Evolutionary conservation across 2,329 filamentous ascomycete species (phyloP), one percentile per base, ranked within the genome.

Genomic region (Huntiella savannae): DNA sequence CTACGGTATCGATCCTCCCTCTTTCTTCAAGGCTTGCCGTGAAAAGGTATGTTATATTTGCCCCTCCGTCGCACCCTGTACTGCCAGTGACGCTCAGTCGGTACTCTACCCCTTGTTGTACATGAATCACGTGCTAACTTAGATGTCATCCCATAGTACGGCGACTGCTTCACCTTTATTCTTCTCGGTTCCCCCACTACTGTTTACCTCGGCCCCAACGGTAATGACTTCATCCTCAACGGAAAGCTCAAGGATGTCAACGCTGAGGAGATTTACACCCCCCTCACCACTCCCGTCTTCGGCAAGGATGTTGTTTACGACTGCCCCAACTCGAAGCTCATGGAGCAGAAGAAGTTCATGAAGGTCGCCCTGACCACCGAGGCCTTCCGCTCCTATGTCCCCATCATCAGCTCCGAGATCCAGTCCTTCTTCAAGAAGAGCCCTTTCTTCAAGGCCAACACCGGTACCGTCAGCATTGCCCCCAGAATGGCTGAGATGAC

Each of bases 281-380:
- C 82, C 47, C 69, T 94, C 51, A 77, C 73, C 5, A 77, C 73
- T 16, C 74, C 74, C 17, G 74, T 77, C 41, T 93, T 93, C 58
- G 85, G 85, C 54, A 77, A 75, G 55, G 79, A 87, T 63, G 85
- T 93, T 19, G 82, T 92, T 46, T 93, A 92, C 59, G 85, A 92
- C 60, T 91, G 84, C 63, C 83, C 84, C 37, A 92, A 92, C 60
- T 70, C 83, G 49, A 92, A 92, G 64, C 73, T 93, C 58, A 92
- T 93, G 85, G 85, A 93, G 66, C 85, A 93, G 69, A 93, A 93
- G 69, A 91, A 88, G 79, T 85, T 87, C 57, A 82, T 86, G 75
- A 87, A 87, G 62, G 75, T 80, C 55, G 80, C 79, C 51, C 74
- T 87, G 46, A 85, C 80, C 19, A 77, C 77, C 53, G 75, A 82